phyloP scores from a whole-genome alignment of 2,329 filamentous ascomycete species.

The Fusarium circinatum region DNA sequence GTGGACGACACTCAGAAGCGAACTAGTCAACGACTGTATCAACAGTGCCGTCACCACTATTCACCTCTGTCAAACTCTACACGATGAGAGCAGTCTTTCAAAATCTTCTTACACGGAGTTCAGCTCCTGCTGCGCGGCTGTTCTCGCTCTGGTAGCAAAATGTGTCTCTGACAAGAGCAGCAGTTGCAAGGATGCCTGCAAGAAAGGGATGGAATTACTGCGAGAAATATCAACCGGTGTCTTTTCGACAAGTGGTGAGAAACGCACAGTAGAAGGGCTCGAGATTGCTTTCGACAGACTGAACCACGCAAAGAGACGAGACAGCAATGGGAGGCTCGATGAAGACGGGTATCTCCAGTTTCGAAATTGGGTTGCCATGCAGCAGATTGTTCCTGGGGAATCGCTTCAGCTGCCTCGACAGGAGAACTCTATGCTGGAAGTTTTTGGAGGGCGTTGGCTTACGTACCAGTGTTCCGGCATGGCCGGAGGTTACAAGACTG shows the following conservation, averaged over 20 bases:
- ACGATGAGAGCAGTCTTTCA: slow-evolving; percentile 22
- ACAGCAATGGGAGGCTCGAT: not conserved
- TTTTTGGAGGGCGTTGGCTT: not conserved
- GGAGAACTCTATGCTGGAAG: not conserved
- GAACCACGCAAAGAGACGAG: not conserved
- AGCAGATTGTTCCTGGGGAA: slow-evolving; percentile 30
- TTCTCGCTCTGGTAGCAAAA: slow-evolving; percentile 23
- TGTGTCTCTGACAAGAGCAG: slow-evolving; percentile 12
- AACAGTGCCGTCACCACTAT: slow-evolving; percentile 22
- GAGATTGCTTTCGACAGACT: slow-evolving; percentile 17
- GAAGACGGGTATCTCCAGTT: slow-evolving; percentile 34
- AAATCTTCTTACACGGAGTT: slow-evolving; percentile 38
- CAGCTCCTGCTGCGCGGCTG: slow-evolving; percentile 33
- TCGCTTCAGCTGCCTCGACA: slow-evolving; percentile 6
- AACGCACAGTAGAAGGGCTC: slow-evolving; percentile 17
- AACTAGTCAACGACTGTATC: slow-evolving; percentile 23
- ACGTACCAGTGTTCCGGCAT: slow-evolving; percentile 5
- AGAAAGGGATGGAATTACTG: slow-evolving; percentile 24
- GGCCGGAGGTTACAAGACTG: not conserved
- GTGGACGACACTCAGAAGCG: slow-evolving; percentile 8
- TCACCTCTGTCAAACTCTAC: slow-evolving; percentile 29
- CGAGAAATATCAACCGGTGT: slow-evolving; percentile 20
- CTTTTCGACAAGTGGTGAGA: slow-evolving; percentile 26
- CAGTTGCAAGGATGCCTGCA: not conserved
- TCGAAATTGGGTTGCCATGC: slow-evolving; percentile 35